Percentiles rank a stretch among this genome's conserved stretches.
These are phyloP conservation scores for Firmiana major DNA, from an alignment of 345 rosid genomes.

Conservation along the genomic window DNA sequence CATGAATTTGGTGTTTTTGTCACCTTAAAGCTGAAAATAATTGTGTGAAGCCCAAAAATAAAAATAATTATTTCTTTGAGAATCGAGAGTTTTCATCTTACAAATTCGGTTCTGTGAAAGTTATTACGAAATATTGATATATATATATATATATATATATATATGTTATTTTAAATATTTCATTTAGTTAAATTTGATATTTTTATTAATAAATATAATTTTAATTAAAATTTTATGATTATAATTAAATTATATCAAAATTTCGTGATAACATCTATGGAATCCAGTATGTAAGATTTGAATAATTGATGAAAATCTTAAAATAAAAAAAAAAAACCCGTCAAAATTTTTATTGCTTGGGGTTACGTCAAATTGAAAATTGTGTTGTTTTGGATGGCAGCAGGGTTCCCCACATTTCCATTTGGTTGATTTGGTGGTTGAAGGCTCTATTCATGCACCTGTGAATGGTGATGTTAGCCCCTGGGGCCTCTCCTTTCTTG, in stretches of 20 bases:
- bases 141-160: no score
- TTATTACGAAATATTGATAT: no score
- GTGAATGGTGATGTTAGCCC: conserved; percentile 1
- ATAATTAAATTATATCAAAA: neutral
- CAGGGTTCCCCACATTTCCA: conserved; percentile 23
- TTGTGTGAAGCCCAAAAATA: neutral
- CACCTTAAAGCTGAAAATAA: neutral
- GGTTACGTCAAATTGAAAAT: conserved; percentile 20
- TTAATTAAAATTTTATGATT: no score
- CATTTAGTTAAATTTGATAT: no score
- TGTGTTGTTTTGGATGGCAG: conserved; percentile 30
- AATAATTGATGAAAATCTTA: neutral
- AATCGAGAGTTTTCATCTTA: neutral
- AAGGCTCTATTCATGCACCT: conserved; percentile 26
- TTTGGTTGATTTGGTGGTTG: conserved; percentile 13
- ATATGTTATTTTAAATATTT: no score
- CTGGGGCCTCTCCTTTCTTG: neutral
- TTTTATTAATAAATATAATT: no score
- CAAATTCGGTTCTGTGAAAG: no score
- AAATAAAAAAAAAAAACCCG: neutral
- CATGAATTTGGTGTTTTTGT: conserved; percentile 4
- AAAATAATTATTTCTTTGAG: neutral
- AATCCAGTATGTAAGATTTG: neutral
- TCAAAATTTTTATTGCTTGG: neutral
- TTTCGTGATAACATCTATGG: no score